A percentile compares a stretch with the other conserved stretches of the same genome.
Evolutionary conservation across 2,329 filamentous ascomycete species (phyloP).

Genomic region (Fonsecaea monophora): DNA sequence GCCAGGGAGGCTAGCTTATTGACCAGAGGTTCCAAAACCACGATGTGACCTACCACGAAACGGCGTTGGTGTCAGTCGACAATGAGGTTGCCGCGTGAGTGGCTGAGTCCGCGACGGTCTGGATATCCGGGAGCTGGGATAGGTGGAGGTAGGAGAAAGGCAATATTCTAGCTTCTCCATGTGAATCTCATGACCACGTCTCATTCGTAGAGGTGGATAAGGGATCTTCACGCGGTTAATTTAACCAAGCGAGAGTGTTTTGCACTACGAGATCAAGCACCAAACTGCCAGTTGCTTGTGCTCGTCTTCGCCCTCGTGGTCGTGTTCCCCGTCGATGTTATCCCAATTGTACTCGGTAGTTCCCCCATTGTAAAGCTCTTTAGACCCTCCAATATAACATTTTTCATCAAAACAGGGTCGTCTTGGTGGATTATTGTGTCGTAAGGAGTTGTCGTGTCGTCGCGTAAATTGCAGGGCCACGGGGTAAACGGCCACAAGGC

Average conservation of each 20-base stretch:
- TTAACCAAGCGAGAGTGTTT: conserved; percentile 12
- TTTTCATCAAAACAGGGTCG: not conserved
- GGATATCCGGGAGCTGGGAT: not conserved
- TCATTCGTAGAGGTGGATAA: conserved; percentile 13
- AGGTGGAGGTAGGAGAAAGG: not conserved
- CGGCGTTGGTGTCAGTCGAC: conserved; percentile 13
- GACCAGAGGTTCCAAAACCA: not conserved
- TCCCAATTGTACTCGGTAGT: not conserved
- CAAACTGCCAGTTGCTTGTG: not conserved
- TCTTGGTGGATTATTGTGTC: not conserved
- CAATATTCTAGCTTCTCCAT: not conserved
- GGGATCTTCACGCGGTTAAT: conserved; percentile 9
- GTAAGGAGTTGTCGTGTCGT: not conserved
- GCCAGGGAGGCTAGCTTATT: not conserved
- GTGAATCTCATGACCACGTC: conserved; percentile 6
- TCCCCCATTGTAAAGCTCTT: not conserved
- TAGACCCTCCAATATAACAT: not conserved
- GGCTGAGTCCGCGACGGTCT: not conserved
- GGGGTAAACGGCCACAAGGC: not conserved
- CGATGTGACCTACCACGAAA: conserved; percentile 8
- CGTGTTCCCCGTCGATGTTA: too few relatives aligned
- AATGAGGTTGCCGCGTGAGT: not conserved
- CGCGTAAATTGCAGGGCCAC: conserved; percentile 20
- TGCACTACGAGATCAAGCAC: not conserved
- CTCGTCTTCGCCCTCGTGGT: not conserved